Percentiles rank a stretch among this genome's conserved stretches.
Conservation (phyloP, 306 rosid genomes). For the Fragaria ananassa region DNA sequence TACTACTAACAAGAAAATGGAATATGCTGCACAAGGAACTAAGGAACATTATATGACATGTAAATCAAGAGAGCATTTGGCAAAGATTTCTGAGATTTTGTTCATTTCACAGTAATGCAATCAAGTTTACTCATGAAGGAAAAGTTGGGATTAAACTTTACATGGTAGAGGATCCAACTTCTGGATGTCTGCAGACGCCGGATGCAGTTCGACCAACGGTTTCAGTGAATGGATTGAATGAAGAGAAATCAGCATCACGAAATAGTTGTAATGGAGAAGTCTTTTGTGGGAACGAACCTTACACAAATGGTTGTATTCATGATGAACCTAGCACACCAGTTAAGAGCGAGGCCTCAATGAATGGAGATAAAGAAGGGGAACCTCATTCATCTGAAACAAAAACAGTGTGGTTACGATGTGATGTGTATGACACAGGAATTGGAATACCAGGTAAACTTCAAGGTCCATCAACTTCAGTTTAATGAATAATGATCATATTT, state of each 20-base stretch:
- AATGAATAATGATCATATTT: slow-evolving; percentile 9
- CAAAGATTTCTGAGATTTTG: slow-evolving; percentile 1
- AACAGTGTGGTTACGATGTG: slow-evolving; percentile 85
- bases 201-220: slow-evolving; percentile 31
- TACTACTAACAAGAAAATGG: not conserved
- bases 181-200: slow-evolving; percentile 35
- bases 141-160: slow-evolving; percentile 82
- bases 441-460: slow-evolving; percentile 82
- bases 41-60: not conserved
- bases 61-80: not conserved
- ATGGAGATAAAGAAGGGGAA: slow-evolving; percentile 47
- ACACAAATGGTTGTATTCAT: slow-evolving; percentile 33
- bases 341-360: slow-evolving; percentile 47
- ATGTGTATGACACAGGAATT: slow-evolving; percentile 93
- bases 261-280: slow-evolving; percentile 32
- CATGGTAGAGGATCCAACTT: slow-evolving; percentile 54
- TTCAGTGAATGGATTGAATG: slow-evolving; percentile 45
- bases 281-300: slow-evolving; percentile 29
- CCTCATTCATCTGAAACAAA: slow-evolving; percentile 51
- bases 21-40: not conserved
- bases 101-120: slow-evolving; percentile 66
- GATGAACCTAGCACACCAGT: slow-evolving; percentile 49
- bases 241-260: slow-evolving; percentile 44
- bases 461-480: not conserved
- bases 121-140: slow-evolving; percentile 95